Evolutionary conservation across 2,329 filamentous ascomycete species (phyloP).

Genomic region (Fusarium goolgardi): DNA sequence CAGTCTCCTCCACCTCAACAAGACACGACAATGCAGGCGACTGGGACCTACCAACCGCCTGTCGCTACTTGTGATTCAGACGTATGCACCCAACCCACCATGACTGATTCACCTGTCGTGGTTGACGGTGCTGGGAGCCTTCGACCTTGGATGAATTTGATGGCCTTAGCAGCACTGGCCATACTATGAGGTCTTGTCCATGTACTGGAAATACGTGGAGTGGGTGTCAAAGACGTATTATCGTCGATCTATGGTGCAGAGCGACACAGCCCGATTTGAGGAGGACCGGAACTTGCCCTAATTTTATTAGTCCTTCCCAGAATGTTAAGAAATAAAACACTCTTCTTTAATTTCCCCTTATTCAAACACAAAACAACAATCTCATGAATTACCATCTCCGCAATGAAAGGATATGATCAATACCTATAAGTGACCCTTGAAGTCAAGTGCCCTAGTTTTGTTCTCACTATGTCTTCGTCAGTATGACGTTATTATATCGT

Average conservation of each 20-base stretch:
- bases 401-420: not conserved
- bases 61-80: not conserved
- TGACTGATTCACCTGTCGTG: not conserved
- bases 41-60: not conserved
- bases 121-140: not conserved
- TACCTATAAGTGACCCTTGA: not conserved
- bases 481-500: too few species aligned
- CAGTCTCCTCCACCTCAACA: not conserved
- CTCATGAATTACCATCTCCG: not conserved
- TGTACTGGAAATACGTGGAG: not conserved
- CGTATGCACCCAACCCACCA: not conserved
- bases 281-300: not conserved
- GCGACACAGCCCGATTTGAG: not conserved
- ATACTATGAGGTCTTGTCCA: not conserved
- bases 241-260: not conserved
- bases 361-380: rapidly evolving
- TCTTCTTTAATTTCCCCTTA: too few species aligned
- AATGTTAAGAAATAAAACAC: not conserved
- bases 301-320: too few species aligned
- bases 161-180: not conserved
- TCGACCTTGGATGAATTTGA: not conserved
- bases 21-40: not conserved
- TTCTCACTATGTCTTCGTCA: too few species aligned
- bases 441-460: too few species aligned
- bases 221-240: not conserved